These are phyloP conservation scores for Phytophthora macrochlamydospora DNA, from an alignment of 352 stramenopile genomes.

Conservation along the genomic window DNA sequence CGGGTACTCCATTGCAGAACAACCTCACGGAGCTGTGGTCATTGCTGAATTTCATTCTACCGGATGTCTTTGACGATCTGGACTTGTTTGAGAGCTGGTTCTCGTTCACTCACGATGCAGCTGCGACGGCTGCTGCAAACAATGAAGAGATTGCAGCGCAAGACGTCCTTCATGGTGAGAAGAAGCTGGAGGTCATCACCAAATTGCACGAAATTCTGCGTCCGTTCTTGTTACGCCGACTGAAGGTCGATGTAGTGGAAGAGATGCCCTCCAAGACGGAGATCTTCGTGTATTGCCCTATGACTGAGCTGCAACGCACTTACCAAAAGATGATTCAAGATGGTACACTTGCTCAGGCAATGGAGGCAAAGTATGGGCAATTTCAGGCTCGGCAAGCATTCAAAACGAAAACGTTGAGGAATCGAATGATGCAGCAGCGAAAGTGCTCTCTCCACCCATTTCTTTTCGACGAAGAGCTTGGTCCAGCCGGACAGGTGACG, in stretches of 20 bases:
- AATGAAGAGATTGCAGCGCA: slow-evolving; percentile 73
- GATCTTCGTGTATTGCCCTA: slow-evolving; percentile 97
- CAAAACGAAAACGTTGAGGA: slow-evolving; percentile 63
- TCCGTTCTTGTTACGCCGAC: slow-evolving; percentile 95
- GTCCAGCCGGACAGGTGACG: slow-evolving; percentile 50
- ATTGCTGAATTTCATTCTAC: slow-evolving; percentile 98
- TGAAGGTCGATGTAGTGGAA: slow-evolving; percentile 95
- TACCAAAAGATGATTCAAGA: slow-evolving; percentile 96
- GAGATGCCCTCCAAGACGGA: slow-evolving; percentile 98
- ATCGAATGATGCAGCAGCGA: slow-evolving; percentile 81
- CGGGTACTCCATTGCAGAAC: slow-evolving; percentile 98
- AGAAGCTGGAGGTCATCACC: slow-evolving; percentile 93
- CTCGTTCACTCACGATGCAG: slow-evolving; percentile 94
- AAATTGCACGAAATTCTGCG: slow-evolving; percentile 98
- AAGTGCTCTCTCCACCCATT: slow-evolving; percentile 92
- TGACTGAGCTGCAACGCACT: slow-evolving; percentile 93
- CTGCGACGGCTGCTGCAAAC: slow-evolving; percentile 37
- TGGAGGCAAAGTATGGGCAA: slow-evolving; percentile 83
- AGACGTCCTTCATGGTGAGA: slow-evolving; percentile 91
- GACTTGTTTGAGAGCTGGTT: slow-evolving; percentile 99
- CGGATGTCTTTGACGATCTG: slow-evolving; percentile 97
- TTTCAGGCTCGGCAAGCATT: slow-evolving; percentile 51
- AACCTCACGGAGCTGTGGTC: slow-evolving; percentile 98
- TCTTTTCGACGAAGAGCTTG: slow-evolving; percentile 84
- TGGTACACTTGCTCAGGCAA: slow-evolving; percentile 84